Percentiles rank a stretch among this genome's conserved stretches.
These are phyloP conservation scores for Massospora cicadina DNA, from an alignment of 371 early-diverging fungal genomes.

Conservation along the genomic window DNA sequence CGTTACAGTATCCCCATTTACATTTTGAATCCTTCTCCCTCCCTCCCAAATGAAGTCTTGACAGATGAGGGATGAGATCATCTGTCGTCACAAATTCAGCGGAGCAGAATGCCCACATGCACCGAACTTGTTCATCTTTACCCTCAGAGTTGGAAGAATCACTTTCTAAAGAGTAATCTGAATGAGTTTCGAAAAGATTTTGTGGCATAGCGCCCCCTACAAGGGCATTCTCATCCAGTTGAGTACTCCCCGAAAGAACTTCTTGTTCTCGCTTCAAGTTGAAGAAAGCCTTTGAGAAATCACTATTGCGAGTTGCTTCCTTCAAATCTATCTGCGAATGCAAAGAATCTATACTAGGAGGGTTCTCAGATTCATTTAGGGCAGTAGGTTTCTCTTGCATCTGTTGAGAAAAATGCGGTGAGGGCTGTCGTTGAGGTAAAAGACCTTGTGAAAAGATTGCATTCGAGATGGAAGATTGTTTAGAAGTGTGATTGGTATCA, in stretches of 20 bases:
- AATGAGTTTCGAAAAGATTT: neutral
- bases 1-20: slow-evolving; percentile 57
- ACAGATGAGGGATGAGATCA: slow-evolving; percentile 63
- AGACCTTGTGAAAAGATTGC: neutral
- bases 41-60: slow-evolving; percentile 49
- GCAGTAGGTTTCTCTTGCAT: neutral
- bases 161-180: neutral
- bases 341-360: neutral
- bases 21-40: slow-evolving; percentile 28
- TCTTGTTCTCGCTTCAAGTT: neutral
- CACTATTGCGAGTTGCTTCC: neutral
- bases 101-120: slow-evolving; percentile 67
- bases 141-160: neutral
- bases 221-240: neutral
- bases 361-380: neutral
- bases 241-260: neutral
- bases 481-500: neutral
- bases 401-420: neutral
- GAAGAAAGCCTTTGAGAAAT: neutral
- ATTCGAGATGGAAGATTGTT: neutral
- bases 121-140: slow-evolving; percentile 15
- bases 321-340: neutral
- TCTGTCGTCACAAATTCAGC: slow-evolving; percentile 49
- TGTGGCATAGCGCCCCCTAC: neutral
- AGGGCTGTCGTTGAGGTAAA: neutral